Evolutionary conservation across 2,329 filamentous ascomycete species (phyloP).

Genomic region (Alternaria dauci): DNA sequence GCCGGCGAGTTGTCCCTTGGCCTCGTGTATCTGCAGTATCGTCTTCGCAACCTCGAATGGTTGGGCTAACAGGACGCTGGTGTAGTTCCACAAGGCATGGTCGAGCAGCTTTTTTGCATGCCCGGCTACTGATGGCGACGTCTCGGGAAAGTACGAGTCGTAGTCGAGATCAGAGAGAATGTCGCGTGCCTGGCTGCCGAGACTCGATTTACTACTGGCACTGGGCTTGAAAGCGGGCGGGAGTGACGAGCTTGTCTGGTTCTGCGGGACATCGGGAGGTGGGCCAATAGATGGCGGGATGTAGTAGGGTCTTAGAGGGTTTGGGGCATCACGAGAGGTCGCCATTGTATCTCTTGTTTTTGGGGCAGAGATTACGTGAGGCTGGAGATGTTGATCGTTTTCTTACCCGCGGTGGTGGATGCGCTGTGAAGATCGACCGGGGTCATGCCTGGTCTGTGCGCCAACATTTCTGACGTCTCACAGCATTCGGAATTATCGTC

Average conservation of each 20-base stretch:
- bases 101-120: constrained; percentile 81
- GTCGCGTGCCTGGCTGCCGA: constrained; percentile 75
- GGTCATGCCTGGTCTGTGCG: constrained; percentile 14
- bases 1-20: constrained; percentile 46
- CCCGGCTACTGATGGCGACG: constrained; percentile 73
- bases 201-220: constrained; percentile 59
- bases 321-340: constrained; percentile 59
- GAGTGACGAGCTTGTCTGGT: constrained; percentile 38
- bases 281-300: constrained; percentile 73
- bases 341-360: constrained; percentile 44
- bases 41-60: constrained; percentile 98
- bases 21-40: constrained; percentile 78
- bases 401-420: constrained; percentile 16
- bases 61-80: constrained; percentile 85
- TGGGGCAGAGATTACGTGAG: constrained; percentile 1
- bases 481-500: constrained; percentile 23
- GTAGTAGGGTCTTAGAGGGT: constrained; percentile 75
- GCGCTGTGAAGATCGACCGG: constrained; percentile 15
- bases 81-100: constrained; percentile 90
- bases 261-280: constrained; percentile 56
- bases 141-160: constrained; percentile 81
- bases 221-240: constrained; percentile 44
- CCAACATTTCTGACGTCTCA: constrained; percentile 27
- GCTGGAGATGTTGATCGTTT: constrained; percentile 15
- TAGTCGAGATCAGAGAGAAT: constrained; percentile 92